Conservation (phyloP, 176 grass and related monocot genomes). For the Pontederia paniculata region DNA sequence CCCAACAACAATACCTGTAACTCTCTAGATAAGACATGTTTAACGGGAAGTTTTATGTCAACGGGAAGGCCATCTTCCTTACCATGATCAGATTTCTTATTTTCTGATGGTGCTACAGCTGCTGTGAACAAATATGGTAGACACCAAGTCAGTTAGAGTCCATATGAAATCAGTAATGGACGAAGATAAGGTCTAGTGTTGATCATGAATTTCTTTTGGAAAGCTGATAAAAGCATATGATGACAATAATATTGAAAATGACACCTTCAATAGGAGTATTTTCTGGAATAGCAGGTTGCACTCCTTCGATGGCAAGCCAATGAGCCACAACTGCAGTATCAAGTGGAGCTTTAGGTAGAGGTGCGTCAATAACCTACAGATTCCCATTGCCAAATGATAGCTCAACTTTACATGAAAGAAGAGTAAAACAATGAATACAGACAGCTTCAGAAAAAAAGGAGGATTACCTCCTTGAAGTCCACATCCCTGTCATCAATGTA, state of each 20-base stretch:
- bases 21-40: slow-evolving; percentile 91
- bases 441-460: neutral
- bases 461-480: slow-evolving; percentile 77
- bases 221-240: too few species aligned
- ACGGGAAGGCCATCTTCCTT: slow-evolving; percentile 73
- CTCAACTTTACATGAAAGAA: too few species aligned
- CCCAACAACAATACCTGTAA: slow-evolving; percentile 38
- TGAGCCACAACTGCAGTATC: slow-evolving; percentile 72
- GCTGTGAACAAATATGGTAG: slow-evolving; percentile 19
- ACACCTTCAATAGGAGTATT: slow-evolving; percentile 76
- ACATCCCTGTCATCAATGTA: slow-evolving; percentile 86
- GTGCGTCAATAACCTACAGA: slow-evolving; percentile 57
- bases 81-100: slow-evolving; percentile 51
- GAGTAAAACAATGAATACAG: too few species aligned
- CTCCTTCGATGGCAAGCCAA: slow-evolving; percentile 88
- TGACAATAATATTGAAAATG: slow-evolving; percentile 2
- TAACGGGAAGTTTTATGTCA: slow-evolving; percentile 91
- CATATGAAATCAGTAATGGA: too few species aligned
- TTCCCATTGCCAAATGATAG: neutral
- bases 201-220: neutral
- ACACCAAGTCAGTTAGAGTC: neutral
- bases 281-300: slow-evolving; percentile 89
- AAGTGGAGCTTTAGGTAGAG: slow-evolving; percentile 80
- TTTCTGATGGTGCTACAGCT: slow-evolving; percentile 53
- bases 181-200: neutral